Evolutionary conservation across 2,329 filamentous ascomycete genomes (phyloP).

Genomic region (Aspergillus niger): DNA sequence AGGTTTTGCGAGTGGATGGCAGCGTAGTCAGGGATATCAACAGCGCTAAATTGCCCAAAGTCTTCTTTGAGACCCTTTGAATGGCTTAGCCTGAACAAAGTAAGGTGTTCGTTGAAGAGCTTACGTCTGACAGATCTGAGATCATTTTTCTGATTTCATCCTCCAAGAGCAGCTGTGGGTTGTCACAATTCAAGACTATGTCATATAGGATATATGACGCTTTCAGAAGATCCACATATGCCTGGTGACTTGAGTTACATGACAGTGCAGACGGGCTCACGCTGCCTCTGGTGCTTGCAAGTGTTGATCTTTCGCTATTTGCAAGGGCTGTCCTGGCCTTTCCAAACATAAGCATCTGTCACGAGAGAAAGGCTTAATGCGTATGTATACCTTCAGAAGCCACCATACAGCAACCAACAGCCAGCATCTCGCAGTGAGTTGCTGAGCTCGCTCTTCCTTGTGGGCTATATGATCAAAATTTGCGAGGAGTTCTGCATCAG

Average conservation of each 20-base stretch:
- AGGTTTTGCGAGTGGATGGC: constrained; percentile 26
- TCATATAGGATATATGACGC: constrained; percentile 36
- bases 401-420: constrained; percentile 36
- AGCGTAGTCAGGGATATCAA: constrained; percentile 30
- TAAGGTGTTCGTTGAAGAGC: background rate
- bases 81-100: background rate
- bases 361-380: background rate
- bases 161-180: constrained; percentile 20
- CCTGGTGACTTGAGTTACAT: constrained; percentile 27
- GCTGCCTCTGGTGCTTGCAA: constrained; percentile 25
- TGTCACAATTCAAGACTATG: constrained; percentile 30
- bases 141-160: constrained; percentile 37
- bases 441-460: constrained; percentile 25
- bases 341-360: background rate
- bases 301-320: constrained; percentile 25
- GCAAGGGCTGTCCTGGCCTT: constrained; percentile 27
- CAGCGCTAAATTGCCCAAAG: constrained; percentile 27
- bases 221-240: constrained; percentile 36
- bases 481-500: constrained; percentile 22
- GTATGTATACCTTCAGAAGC: constrained; percentile 30
- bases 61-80: constrained; percentile 31
- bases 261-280: constrained; percentile 27
- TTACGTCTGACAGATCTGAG: constrained; percentile 33
- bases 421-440: constrained; percentile 32
- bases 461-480: constrained; percentile 24